Conservation (phyloP, 768 basidiomycete genomes). For the Trametes gibbosa region DNA sequence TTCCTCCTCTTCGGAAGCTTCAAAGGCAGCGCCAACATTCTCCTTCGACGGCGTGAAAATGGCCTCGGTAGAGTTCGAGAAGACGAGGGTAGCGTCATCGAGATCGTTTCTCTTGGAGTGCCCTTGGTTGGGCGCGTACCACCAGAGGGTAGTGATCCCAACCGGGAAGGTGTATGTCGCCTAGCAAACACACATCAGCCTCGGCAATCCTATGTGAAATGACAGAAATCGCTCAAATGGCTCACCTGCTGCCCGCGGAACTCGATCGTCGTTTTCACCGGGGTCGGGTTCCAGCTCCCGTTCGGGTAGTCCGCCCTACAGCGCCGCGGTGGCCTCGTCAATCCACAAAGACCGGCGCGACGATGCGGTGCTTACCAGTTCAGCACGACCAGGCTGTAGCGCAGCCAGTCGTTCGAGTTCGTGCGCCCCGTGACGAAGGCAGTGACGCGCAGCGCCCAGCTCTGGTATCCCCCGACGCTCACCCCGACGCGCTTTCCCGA, state of each 20-base stretch:
- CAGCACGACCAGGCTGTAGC: conserved; percentile 71
- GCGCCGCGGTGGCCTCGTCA: not conserved
- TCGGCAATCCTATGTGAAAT: too few species aligned
- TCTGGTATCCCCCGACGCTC: conserved; percentile 52
- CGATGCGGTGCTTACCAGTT: conserved; percentile 45
- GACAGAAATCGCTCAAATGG: too few species aligned
- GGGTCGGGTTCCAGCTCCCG: conserved; percentile 52
- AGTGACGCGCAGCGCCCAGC: conserved; percentile 59
- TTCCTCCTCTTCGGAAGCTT: not conserved
- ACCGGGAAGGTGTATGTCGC: conserved; percentile 78
- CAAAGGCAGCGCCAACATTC: not conserved
- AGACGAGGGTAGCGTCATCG: not conserved
- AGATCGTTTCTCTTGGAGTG: conserved; percentile 3
- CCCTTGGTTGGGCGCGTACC: conserved; percentile 36
- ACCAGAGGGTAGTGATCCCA: conserved; percentile 60
- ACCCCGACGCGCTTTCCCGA: conserved; percentile 69
- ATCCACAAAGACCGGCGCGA: too few species aligned
- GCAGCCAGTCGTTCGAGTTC: conserved; percentile 51
- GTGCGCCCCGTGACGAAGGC: conserved; percentile 63
- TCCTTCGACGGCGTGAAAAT: not conserved
- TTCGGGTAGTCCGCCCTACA: conserved; percentile 46
- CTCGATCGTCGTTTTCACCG: conserved; percentile 57
- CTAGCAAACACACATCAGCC: conserved; percentile 20
- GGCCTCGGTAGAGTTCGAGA: conserved; percentile 1
- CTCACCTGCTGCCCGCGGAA: conserved; percentile 61